These are phyloP conservation scores for Dendrobium nobile DNA, from an alignment of 106 monocot genomes.

Conservation along the genomic window DNA sequence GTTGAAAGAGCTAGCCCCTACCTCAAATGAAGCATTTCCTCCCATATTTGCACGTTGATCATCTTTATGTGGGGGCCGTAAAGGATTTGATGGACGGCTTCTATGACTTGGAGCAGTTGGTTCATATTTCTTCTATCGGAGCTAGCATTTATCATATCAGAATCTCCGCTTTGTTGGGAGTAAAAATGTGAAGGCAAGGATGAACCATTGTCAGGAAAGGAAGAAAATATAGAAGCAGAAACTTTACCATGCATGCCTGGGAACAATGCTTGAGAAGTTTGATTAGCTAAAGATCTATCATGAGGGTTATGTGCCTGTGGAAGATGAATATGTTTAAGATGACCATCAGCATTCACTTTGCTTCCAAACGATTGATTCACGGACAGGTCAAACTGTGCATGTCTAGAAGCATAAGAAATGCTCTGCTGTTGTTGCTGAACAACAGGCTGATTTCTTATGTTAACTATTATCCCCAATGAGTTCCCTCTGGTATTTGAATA, in stretches of 20 bases:
- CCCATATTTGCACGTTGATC: slow-evolving; percentile 25
- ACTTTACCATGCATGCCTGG: slow-evolving; percentile 20
- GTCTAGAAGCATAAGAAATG: slow-evolving; percentile 19
- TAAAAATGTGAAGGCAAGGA: slow-evolving; percentile 12
- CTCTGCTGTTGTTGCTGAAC: slow-evolving; percentile 10
- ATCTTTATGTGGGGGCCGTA: slow-evolving; percentile 20
- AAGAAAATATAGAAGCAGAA: slow-evolving; percentile 24
- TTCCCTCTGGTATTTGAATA: slow-evolving; percentile 14
- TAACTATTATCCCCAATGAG: slow-evolving; percentile 1
- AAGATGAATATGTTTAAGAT: slow-evolving; percentile 11
- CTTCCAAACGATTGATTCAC: slow-evolving; percentile 7
- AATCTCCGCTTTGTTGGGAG: slow-evolving; percentile 10
- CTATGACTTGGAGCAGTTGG: slow-evolving; percentile 18
- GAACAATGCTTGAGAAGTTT: slow-evolving; percentile 18
- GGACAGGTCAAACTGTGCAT: slow-evolving; percentile 11
- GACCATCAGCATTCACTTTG: slow-evolving; percentile 15
- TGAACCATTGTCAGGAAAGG: slow-evolving; percentile 10
- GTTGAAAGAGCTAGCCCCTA: slow-evolving; percentile 26
- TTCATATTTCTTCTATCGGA: slow-evolving; percentile 21
- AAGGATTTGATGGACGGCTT: slow-evolving; percentile 26
- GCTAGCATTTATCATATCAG: slow-evolving; percentile 11
- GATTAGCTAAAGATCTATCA: slow-evolving; percentile 13
- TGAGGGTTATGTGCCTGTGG: slow-evolving; percentile 25
- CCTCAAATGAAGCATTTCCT: slow-evolving; percentile 25
- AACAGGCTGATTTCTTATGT: slow-evolving; percentile 13